These are phyloP conservation scores for Xeromyces bisporus DNA, from an alignment of 495 filamentous ascomycete genomes.

Conservation along the genomic window DNA sequence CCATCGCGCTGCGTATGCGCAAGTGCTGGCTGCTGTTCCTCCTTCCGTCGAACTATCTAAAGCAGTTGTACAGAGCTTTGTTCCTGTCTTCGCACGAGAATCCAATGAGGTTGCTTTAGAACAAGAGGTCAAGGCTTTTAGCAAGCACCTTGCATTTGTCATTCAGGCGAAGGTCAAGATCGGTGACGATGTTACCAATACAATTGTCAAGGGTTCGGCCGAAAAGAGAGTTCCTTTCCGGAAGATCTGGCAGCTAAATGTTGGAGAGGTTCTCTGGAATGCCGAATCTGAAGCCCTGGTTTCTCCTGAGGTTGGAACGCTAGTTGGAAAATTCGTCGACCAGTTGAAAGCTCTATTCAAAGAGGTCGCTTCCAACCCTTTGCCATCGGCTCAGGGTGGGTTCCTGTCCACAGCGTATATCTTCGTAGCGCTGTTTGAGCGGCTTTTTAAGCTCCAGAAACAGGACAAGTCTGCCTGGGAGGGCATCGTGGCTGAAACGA, in stretches of 20 bases:
- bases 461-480: conserved; percentile 23
- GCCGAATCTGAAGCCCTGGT: conserved; percentile 25
- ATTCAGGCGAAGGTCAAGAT: conserved; percentile 39
- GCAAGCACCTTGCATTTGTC: conserved; percentile 40
- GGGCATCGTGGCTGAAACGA: conserved; percentile 40
- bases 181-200: conserved; percentile 45
- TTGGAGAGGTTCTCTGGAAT: conserved; percentile 57
- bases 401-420: conserved; percentile 58
- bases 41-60: conserved; percentile 37
- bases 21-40: conserved; percentile 52
- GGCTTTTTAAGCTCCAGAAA: conserved; percentile 14
- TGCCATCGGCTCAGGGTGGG: conserved; percentile 59
- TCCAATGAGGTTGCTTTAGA: conserved; percentile 66
- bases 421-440: conserved; percentile 40
- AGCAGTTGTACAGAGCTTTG: conserved; percentile 48
- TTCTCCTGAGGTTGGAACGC: conserved; percentile 25
- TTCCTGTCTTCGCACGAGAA: conserved; percentile 54
- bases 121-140: conserved; percentile 55
- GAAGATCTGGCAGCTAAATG: conserved; percentile 61
- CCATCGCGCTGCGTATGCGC: conserved; percentile 61
- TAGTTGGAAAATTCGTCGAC: conserved; percentile 34
- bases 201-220: conserved; percentile 60
- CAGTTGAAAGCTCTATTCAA: conserved; percentile 57
- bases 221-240: conserved; percentile 70
- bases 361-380: conserved; percentile 60